Conservation (phyloP, 1,139 yeast species). For the Sugiyamaella grinbergsii region DNA sequence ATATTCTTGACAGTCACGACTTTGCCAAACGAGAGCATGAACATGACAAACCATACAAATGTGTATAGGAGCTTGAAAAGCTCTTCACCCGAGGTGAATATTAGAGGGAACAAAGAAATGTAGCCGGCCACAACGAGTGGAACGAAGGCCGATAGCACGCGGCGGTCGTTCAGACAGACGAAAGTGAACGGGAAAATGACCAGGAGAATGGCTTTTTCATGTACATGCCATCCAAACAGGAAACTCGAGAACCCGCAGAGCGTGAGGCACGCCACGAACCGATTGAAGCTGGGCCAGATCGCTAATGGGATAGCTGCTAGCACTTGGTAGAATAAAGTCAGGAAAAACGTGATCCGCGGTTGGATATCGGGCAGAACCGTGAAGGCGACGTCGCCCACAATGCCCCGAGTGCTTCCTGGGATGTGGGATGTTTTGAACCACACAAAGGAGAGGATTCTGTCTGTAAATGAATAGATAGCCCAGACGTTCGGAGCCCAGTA, state of each 20-base stretch:
- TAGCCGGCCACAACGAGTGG: constrained; percentile 81
- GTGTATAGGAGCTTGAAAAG: constrained; percentile 76
- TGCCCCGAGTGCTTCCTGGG: constrained; percentile 69
- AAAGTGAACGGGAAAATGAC: constrained; percentile 89
- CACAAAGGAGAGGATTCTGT: constrained; percentile 64
- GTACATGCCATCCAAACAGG: constrained; percentile 98
- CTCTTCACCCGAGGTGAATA: constrained; percentile 81
- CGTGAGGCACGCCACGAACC: constrained; percentile 82
- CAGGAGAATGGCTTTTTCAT: constrained; percentile 89
- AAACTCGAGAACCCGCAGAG: constrained; percentile 91
- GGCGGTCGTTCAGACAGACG: constrained; percentile 68
- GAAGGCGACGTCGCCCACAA: constrained; percentile 88
- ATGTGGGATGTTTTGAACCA: constrained; percentile 33
- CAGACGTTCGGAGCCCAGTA: constrained; percentile 99
- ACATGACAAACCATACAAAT: constrained; percentile 80
- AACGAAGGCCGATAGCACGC: constrained; percentile 56
- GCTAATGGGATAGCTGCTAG: constrained; percentile 74
- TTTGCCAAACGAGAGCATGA: constrained; percentile 69
- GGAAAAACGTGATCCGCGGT: constrained; percentile 73
- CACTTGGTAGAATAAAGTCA: constrained; percentile 80
- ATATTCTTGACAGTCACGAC: constrained; percentile 60
- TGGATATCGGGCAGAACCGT: constrained; percentile 76
- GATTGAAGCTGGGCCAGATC: constrained; percentile 69
- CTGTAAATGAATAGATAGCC: constrained; percentile 91
- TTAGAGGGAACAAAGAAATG: constrained; percentile 83